A percentile compares a stretch with the other conserved stretches of the same genome.
Evolutionary conservation across 352 stramenopile species (phyloP).

Genomic region (Phytopythium helicoides): DNA sequence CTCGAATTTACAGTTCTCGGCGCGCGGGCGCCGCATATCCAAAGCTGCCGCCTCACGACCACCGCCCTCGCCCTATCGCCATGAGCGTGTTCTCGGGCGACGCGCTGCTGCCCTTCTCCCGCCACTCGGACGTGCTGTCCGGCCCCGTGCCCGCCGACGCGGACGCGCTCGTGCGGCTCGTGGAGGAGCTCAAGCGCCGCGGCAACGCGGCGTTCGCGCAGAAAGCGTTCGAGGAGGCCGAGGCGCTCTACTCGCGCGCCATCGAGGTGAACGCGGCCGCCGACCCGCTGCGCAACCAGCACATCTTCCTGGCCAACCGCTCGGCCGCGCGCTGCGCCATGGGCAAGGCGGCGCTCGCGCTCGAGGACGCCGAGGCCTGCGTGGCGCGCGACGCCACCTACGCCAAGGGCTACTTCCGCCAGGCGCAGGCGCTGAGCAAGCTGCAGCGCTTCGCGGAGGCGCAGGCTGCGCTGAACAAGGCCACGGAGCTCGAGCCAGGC

Average conservation of each 20-base stretch:
- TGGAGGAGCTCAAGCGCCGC: conserved; percentile 86
- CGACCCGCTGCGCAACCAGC: conserved; percentile 57
- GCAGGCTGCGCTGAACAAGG: conserved; percentile 53
- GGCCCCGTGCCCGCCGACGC: conserved; percentile 39
- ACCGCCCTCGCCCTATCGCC: background rate
- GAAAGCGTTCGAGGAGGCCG: conserved; percentile 88
- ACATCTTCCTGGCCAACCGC: conserved; percentile 89
- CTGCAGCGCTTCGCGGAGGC: conserved; percentile 72
- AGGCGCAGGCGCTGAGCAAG: conserved; percentile 73
- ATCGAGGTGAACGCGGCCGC: conserved; percentile 74
- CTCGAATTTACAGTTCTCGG: no score
- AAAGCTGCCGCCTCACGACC: background rate
- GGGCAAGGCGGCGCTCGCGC: conserved; percentile 60
- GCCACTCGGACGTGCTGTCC: conserved; percentile 81
- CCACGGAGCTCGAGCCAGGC: conserved; percentile 57
- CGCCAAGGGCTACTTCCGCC: conserved; percentile 84
- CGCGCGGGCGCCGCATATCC: no score
- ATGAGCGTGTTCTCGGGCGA: conserved; percentile 66
- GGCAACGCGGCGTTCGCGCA: conserved; percentile 87
- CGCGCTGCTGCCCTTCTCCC: conserved; percentile 63
- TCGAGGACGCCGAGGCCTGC: conserved; percentile 72
- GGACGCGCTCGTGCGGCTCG: conserved; percentile 56
- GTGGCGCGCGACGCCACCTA: conserved; percentile 56
- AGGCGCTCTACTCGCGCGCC: conserved; percentile 96
- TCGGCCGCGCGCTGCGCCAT: conserved; percentile 82